Conservation (phyloP, 2,329 filamentous ascomycete species). For the Alternaria incomplexa region DNA sequence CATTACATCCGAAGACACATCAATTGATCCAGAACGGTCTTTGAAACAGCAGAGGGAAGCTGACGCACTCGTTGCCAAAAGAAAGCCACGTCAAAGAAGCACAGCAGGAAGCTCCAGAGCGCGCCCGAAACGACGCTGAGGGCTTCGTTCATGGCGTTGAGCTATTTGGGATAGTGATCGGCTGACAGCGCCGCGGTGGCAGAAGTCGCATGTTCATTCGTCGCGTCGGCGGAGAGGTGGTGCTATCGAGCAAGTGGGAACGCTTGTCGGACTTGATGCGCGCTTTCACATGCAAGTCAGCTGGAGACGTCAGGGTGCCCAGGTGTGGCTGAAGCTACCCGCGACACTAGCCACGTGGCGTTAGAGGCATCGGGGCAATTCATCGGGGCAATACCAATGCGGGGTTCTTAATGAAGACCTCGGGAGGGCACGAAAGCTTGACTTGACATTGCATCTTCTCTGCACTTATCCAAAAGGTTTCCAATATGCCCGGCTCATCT, state of each 20-base stretch:
- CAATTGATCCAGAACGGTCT: neutral
- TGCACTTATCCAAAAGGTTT: neutral
- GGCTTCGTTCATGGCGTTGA: constrained; percentile 28
- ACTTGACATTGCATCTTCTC: neutral
- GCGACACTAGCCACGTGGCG: constrained; percentile 15
- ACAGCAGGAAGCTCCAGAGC: constrained; percentile 39
- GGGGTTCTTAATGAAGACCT: neutral
- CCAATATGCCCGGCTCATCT: constrained; percentile 50
- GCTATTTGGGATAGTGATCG: constrained; percentile 18
- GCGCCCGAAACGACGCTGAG: constrained; percentile 9
- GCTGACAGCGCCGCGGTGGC: constrained; percentile 20
- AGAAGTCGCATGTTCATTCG: constrained; percentile 37
- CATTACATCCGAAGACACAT: neutral
- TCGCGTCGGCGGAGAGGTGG: constrained; percentile 20
- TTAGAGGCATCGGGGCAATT: neutral
- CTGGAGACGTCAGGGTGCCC: constrained; percentile 10
- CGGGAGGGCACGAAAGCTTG: neutral
- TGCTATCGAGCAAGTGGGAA: constrained; percentile 23
- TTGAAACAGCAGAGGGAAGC: neutral
- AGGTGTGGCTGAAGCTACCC: neutral
- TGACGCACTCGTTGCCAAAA: constrained; percentile 50
- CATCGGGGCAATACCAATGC: neutral
- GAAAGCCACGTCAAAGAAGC: constrained; percentile 47
- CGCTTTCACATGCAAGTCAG: constrained; percentile 27
- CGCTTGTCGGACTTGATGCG: constrained; percentile 8